Base-by-base conservation (phyloP, 768 basidiomycete genomes). In the Amanita rubescens region DNA sequence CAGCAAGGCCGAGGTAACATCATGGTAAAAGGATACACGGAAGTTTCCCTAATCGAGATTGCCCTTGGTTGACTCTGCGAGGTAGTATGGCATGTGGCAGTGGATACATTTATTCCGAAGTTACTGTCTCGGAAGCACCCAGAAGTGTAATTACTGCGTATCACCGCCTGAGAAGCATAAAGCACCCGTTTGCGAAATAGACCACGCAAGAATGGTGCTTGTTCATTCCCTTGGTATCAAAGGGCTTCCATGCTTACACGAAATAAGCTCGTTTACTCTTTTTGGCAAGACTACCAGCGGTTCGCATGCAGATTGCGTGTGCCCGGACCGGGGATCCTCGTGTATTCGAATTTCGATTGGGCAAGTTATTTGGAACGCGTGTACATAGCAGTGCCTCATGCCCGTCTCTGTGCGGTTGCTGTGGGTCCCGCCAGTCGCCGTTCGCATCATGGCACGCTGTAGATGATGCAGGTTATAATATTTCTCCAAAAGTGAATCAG, bases 101-200 rank as follows among this genome's bases (percentile, higher is more conserved):
- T 67, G 67, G 65, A 58, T 56, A 60, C 55, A 60, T 61, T 64
- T 70, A 66, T 57, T 63, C 67, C 69, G 70, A 69, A 67, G 63
- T 63, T 58, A 57, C 58, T 46, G 55, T 44, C 34, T 25, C 38
- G 35, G 37, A 39, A 50, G 34, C 34, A 50, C 34, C 49, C 20
- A 35, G 34, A 50, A 50, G 49, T 17, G 35, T 39, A 50, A 37
- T 38, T 39, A 42, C 22, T 44, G 41, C 51, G 41, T 33, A 43
- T 52, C 51, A 35, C 39, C 51, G 51, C 27, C 15, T 20, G 30
- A 52, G 42, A 52, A 52, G 42, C 51, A 30, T n/a, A 32, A 12
- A n/a, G 22, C 14, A 15, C 15, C 39, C 27, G 27, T 27, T 42
- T 19, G 37, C 50, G 24, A 39, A 35, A 39, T 37, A 37, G 49